phyloP scores from a whole-genome alignment of 2,329 filamentous ascomycete species.

The Clarireedia monteithiana region DNA sequence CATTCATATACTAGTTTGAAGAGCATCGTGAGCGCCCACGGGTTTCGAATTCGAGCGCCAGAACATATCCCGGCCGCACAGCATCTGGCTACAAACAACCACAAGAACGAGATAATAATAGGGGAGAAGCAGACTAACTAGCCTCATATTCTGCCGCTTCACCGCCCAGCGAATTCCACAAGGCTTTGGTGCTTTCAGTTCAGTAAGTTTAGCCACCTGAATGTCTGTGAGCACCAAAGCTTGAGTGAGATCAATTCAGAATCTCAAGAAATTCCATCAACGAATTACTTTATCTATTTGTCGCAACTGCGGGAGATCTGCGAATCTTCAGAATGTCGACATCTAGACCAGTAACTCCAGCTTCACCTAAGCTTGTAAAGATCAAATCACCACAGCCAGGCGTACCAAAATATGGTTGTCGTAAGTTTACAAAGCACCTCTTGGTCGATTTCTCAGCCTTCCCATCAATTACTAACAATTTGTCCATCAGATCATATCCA shows the following conservation, averaged over 20 bases:
- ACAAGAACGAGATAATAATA: background rate
- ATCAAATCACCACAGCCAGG: constrained; percentile 52
- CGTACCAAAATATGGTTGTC: constrained; percentile 55
- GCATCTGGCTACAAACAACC: too few relatives aligned
- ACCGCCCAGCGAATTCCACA: constrained; percentile 7
- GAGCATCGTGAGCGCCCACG: too few relatives aligned
- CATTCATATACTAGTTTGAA: too few relatives aligned
- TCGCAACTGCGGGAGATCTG: background rate
- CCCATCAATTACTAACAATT: constrained; percentile 18
- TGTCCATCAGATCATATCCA: constrained; percentile 59
- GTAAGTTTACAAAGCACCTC: constrained; percentile 35
- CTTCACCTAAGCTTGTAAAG: constrained; percentile 32
- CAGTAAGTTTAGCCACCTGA: too few relatives aligned
- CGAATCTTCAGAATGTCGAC: constrained; percentile 20
- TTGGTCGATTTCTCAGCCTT: constrained; percentile 10
- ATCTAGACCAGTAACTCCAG: constrained; percentile 26
- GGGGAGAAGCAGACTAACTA: background rate
- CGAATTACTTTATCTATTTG: background rate
- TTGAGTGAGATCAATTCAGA: background rate
- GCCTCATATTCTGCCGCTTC: constrained; percentile 4
- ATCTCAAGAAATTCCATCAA: background rate
- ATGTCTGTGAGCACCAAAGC: background rate
- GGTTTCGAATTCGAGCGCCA: too few relatives aligned
- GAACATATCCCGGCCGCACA: too few relatives aligned
- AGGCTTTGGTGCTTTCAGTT: constrained; percentile 1